These are phyloP conservation scores for Salvia miltiorrhiza DNA, from an alignment of 257 asterid species.

Conservation along the genomic window DNA sequence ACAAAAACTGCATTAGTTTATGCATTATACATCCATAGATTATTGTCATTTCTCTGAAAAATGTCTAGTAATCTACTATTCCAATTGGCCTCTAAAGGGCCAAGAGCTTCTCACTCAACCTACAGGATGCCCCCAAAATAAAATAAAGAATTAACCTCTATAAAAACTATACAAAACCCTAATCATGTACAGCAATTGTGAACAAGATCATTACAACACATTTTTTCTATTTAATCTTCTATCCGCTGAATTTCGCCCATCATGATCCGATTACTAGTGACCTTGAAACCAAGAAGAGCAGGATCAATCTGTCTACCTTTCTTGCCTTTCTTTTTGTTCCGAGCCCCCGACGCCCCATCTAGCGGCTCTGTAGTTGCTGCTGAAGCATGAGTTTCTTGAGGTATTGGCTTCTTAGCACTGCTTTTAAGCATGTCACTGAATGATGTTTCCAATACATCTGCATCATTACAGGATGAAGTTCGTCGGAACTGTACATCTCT, in stretches of 20 bases:
- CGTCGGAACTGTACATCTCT: slow-evolving; percentile 64
- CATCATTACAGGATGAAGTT: slow-evolving; percentile 68
- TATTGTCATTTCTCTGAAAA: slow-evolving; percentile 4
- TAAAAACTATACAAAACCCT: slow-evolving; percentile 26
- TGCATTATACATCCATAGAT: neutral
- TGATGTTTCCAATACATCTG: slow-evolving; percentile 80
- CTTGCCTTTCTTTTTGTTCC: slow-evolving; percentile 91
- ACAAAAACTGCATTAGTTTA: neutral
- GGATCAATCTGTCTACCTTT: slow-evolving; percentile 98
- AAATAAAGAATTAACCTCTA: slow-evolving; percentile 13
- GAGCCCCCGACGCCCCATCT: slow-evolving; percentile 42
- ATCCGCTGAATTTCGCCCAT: slow-evolving; percentile 96
- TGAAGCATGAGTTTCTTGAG: slow-evolving; percentile 45
- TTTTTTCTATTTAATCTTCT: slow-evolving; percentile 51
- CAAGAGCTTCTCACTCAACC: neutral
- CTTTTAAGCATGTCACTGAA: slow-evolving; percentile 98
- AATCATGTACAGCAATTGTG: slow-evolving; percentile 23
- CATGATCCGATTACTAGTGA: slow-evolving; percentile 95
- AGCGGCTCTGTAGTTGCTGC: slow-evolving; percentile 35
- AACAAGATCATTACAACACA: slow-evolving; percentile 14
- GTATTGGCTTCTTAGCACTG: slow-evolving; percentile 52
- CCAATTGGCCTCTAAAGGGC: slow-evolving; percentile 18
- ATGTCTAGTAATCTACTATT: neutral
- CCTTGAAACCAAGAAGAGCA: slow-evolving; percentile 97
- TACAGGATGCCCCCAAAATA: slow-evolving; percentile 5